Percentiles rank a stretch among this genome's conserved stretches.
These are phyloP conservation scores for Chytriomyces confervae DNA, from an alignment of 192 early-diverging fungal genomes.

Conservation along the genomic window DNA sequence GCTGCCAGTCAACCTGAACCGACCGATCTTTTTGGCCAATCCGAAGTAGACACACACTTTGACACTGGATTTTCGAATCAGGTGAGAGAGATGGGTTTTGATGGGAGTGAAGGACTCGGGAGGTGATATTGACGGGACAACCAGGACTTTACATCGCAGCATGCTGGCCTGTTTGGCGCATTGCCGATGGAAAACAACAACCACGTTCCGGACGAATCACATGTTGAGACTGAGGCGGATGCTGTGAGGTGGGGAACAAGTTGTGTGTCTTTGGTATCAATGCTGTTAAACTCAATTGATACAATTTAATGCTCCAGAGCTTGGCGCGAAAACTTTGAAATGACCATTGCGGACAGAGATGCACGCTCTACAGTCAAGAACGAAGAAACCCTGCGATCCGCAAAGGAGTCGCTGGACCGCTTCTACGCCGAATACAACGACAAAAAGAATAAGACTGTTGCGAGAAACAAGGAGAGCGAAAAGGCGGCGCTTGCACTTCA, in stretches of 20 bases:
- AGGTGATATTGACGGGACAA: neutral
- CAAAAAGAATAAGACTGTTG: slow-evolving; percentile 57
- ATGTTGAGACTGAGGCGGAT: slow-evolving; percentile 22
- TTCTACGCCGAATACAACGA: slow-evolving; percentile 71
- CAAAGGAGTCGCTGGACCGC: slow-evolving; percentile 57
- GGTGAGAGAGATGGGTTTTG: too few species aligned
- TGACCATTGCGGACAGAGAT: slow-evolving; percentile 53
- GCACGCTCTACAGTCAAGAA: slow-evolving; percentile 46
- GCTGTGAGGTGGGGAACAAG: slow-evolving; percentile 1
- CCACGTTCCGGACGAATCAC: neutral
- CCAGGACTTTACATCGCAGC: neutral
- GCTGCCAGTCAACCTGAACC: neutral
- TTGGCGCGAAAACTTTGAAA: slow-evolving; percentile 54
- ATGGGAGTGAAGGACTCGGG: too few species aligned
- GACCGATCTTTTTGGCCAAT: too few species aligned
- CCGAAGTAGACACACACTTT: too few species aligned
- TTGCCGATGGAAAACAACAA: neutral
- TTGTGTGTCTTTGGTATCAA: slow-evolving; percentile 1
- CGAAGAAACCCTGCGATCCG: slow-evolving; percentile 42
- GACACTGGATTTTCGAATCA: too few species aligned
- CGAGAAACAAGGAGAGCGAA: slow-evolving; percentile 57
- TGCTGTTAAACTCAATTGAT: too few species aligned
- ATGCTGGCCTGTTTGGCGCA: neutral
- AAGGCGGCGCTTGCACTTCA: slow-evolving; percentile 35
- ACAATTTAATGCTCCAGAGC: slow-evolving; percentile 30